phyloP scores from a whole-genome alignment of 331 rosid genomes.

The Malus hybrid region DNA sequence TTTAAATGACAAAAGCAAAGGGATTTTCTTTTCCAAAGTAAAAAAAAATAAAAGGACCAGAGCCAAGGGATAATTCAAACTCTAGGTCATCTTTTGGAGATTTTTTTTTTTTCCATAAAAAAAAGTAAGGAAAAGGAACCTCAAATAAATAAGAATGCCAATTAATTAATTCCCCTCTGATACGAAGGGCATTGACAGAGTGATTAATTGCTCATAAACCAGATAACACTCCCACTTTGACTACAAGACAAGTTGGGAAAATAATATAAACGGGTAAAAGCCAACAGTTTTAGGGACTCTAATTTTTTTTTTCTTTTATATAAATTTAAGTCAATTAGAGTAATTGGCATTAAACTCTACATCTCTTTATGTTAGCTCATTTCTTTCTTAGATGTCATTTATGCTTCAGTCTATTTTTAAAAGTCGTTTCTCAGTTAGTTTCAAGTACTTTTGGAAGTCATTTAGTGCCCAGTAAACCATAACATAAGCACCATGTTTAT shows the following conservation, averaged over 20 bases:
- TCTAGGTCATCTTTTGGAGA: neutral
- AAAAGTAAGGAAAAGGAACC: neutral
- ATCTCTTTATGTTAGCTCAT: neutral
- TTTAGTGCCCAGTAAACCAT: neutral
- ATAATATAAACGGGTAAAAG: too few relatives aligned
- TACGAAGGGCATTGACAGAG: too few relatives aligned
- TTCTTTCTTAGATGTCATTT: neutral
- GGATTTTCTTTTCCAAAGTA: neutral
- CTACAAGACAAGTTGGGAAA: too few relatives aligned
- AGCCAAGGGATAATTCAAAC: neutral
- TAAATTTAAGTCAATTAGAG: neutral
- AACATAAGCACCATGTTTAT: neutral
- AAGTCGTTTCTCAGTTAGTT: neutral
- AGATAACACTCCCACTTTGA: too few relatives aligned
- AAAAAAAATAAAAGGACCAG: neutral
- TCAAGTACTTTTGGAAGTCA: neutral
- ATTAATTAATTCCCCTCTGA: neutral
- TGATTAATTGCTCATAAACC: too few relatives aligned
- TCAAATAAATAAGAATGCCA: neutral
- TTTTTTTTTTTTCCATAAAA: too few relatives aligned
- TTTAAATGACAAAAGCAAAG: neutral
- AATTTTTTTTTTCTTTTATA: too few relatives aligned
- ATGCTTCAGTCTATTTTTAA: neutral
- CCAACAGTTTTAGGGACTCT: too few relatives aligned
- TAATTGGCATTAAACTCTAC: neutral